Base-by-base conservation (phyloP, 1,284 basidiomycete genomes). In the Papiliotrema terrestris region DNA sequence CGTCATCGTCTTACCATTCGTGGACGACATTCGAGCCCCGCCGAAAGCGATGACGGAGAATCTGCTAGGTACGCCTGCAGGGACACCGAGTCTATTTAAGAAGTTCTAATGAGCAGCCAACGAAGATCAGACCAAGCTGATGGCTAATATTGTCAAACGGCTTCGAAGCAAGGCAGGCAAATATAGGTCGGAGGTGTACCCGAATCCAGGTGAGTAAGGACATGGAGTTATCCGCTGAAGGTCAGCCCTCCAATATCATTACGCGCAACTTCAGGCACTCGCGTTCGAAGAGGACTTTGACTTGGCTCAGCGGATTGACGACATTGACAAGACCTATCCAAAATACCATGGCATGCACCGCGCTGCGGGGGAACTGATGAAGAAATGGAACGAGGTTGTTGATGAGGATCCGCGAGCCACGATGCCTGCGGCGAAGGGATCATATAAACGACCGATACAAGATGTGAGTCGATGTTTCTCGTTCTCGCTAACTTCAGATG, bases 231-330 rank as follows among this genome's bases (percentile, higher is more conserved):
- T n/a, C 1, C 5, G 45, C 20, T 48, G 35, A 46, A 37, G 9
- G 5, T 19, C 53, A 69, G 79, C 77, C 0, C 81, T 97, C 53
- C 86, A 86, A 11, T 90, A 86, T 65, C 91, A 96, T 72, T 92
- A 95, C 71, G 86, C 84, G 9, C 89, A 93, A 68, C 82, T 97
- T 3, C 87, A 96, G 78, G 91, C 92, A 15, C 86, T 85, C 50
- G 94, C 94, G 0, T 95, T 97, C 74, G 86, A 88, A 50, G 89
- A 94, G 71, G 84, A 91, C 61, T 91, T 84, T 63, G 86, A 93
- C 67, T 80, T 83, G 50, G 74, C 81, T 3, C 88, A 91, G 60
- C 83, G 86, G 15, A 58, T 55, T 2, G 59, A 60, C 22, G 63
- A 68, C 11, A 55, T 68, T 61, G 93, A 98, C 72, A 77, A 86